Base-by-base conservation (phyloP, 73 alveolate species). In the Paramecium caudatum region DNA sequence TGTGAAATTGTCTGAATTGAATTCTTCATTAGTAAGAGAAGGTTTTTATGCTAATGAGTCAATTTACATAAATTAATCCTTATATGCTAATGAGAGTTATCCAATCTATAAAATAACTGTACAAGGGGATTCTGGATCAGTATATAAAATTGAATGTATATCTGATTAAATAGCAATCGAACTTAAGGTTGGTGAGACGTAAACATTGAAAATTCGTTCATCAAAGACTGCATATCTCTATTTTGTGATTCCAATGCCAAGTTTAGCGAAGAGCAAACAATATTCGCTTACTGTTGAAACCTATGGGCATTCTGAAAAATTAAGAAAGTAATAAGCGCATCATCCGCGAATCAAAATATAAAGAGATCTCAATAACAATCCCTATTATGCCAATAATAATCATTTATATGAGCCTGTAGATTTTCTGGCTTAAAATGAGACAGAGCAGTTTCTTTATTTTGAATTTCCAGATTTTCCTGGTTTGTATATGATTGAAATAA, bases 171-270 rank as follows among this genome's bases (percentile, higher is more conserved):
- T 27, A 55, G 80, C 80, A 55, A 55, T 55, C 1, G 46, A 55
- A 55, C 80, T 55, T 27, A 55, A 23, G 30, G 27, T 55, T 55
- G 80, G 80, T 19, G 80, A 55, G 30, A 37, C 80, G 1, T 10
- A 55, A 55, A 21, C 45, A 4, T 21, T 19, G 1, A 7, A 0
- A 23, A 8, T 55, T 2, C 23, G 30, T 55, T 55, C 80, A 1
- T 27, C 80, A 3, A 37, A 19, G 10, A 55, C 80, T 1, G 80
- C 30, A 10, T 43, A 37, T 12, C 30, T 55, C 45, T 55, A 23
- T 23, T 55, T 55, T 55, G 13, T 23, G 15, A 55, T 55, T 23
- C 45, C 80, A 27, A 21, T 27, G 0, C 23, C 19, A 55, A 0
- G n/a, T 8, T 17, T 0, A 0, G 45, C 23, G 1, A 5, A 55